phyloP scores from a whole-genome alignment of 2,329 filamentous ascomycete genomes.

The Aspergillus novoparasiticus region DNA sequence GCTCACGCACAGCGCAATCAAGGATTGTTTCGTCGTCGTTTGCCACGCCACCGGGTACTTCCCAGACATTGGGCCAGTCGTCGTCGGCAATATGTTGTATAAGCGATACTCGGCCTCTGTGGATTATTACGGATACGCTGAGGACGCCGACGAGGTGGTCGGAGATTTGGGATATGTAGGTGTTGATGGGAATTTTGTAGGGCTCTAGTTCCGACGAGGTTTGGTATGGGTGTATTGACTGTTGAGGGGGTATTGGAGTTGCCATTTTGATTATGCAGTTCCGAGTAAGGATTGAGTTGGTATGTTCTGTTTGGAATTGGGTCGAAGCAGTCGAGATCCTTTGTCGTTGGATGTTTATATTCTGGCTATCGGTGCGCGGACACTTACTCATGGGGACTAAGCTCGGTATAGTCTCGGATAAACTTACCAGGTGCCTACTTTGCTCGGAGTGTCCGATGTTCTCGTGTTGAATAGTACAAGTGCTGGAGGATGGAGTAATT shows the following conservation, averaged over 20 bases:
- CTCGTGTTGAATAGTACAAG: too few species aligned
- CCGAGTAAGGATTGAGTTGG: neutral
- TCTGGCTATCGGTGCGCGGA: too few species aligned
- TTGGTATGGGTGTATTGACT: neutral
- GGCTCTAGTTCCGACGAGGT: neutral
- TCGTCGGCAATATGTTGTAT: neutral
- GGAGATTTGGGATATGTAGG: neutral
- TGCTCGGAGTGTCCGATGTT: too few species aligned
- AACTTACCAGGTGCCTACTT: too few species aligned
- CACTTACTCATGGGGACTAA: too few species aligned
- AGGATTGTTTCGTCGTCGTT: neutral
- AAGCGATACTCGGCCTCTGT: neutral
- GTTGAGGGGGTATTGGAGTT: neutral
- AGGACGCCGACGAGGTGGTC: neutral
- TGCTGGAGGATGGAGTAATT: too few species aligned
- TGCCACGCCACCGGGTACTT: neutral
- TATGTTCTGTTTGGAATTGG: too few species aligned
- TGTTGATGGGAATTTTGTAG: neutral
- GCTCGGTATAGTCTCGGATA: too few species aligned
- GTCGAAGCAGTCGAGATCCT: too few species aligned
- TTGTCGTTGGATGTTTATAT: too few species aligned
- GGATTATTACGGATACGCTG: neutral
- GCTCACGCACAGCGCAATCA: neutral
- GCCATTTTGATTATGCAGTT: neutral
- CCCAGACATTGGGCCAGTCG: neutral